Evolutionary conservation across 2,329 filamentous ascomycete genomes (phyloP).

Genomic region (Fusarium sp.): DNA sequence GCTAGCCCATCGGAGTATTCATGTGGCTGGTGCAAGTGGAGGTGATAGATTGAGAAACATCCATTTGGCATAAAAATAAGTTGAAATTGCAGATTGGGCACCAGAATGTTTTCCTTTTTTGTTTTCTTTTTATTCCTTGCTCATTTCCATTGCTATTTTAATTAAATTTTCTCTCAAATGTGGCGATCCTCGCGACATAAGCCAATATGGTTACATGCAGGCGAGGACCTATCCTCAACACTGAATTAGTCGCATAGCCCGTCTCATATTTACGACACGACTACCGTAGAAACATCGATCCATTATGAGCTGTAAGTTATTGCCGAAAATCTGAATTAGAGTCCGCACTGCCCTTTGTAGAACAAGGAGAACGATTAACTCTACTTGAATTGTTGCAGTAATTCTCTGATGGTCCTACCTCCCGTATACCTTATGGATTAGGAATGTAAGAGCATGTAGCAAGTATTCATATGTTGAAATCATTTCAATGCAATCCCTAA

Average conservation of each 20-base stretch:
- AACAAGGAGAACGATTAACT: too few relatives aligned
- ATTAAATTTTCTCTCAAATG: neutral
- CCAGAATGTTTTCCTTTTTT: neutral
- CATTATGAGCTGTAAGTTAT: too few relatives aligned
- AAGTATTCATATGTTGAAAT: too few relatives aligned
- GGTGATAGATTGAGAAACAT: neutral
- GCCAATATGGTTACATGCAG: neutral
- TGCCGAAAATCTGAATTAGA: too few relatives aligned
- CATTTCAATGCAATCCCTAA: too few relatives aligned
- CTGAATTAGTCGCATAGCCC: neutral
- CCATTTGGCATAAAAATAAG: neutral
- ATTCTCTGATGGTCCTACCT: too few relatives aligned
- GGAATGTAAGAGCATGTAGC: too few relatives aligned
- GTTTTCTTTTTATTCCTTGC: neutral
- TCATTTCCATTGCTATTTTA: neutral
- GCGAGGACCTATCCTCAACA: neutral
- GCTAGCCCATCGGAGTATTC: slow-evolving; percentile 21
- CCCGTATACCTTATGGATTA: too few relatives aligned
- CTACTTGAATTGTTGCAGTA: too few relatives aligned
- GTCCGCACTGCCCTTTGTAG: too few relatives aligned
- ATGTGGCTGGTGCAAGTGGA: slow-evolving; percentile 40
- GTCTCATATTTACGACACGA: neutral
- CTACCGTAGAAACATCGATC: too few relatives aligned
- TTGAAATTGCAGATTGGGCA: slow-evolving; percentile 17
- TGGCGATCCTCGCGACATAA: neutral